These are phyloP conservation scores for Trapa incisa DNA, from an alignment of 345 rosid genomes.

Conservation along the genomic window DNA sequence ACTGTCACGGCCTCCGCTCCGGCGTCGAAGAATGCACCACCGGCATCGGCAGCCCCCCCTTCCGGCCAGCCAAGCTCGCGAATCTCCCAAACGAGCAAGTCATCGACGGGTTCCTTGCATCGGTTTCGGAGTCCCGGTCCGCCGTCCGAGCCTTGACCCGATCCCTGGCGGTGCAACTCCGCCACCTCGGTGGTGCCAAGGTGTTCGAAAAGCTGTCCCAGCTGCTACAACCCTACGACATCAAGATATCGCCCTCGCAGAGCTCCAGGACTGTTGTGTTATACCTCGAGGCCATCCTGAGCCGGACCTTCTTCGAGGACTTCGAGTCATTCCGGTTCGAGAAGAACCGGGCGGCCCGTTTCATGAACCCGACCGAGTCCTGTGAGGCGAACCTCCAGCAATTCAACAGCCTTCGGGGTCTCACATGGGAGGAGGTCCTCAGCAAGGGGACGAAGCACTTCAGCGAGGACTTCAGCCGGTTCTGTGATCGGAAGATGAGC, in stretches of 20 bases:
- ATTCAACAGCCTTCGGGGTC: constrained; percentile 36
- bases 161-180: constrained; percentile 50
- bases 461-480: constrained; percentile 81
- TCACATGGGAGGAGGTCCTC: constrained; percentile 89
- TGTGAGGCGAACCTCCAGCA: constrained; percentile 61
- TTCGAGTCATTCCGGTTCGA: constrained; percentile 70
- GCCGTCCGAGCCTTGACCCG: constrained; percentile 54
- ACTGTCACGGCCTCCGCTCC: constrained; percentile 64
- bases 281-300: constrained; percentile 67
- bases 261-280: constrained; percentile 48
- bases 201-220: constrained; percentile 49
- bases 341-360: constrained; percentile 36
- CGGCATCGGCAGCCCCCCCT: constrained; percentile 13
- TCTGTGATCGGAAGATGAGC: constrained; percentile 93
- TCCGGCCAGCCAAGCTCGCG: background rate
- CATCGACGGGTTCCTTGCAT: constrained; percentile 52
- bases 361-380: constrained; percentile 64
- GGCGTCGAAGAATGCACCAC: constrained; percentile 59
- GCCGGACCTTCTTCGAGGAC: constrained; percentile 74
- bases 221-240: constrained; percentile 67
- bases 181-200: constrained; percentile 65
- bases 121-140: constrained; percentile 70
- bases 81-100: constrained; percentile 24
- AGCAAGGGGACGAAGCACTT: constrained; percentile 81
- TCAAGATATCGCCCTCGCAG: constrained; percentile 36